Evolutionary conservation across 2,329 filamentous ascomycete species (phyloP).

Genomic region (Simplicillium aogashimaense): DNA sequence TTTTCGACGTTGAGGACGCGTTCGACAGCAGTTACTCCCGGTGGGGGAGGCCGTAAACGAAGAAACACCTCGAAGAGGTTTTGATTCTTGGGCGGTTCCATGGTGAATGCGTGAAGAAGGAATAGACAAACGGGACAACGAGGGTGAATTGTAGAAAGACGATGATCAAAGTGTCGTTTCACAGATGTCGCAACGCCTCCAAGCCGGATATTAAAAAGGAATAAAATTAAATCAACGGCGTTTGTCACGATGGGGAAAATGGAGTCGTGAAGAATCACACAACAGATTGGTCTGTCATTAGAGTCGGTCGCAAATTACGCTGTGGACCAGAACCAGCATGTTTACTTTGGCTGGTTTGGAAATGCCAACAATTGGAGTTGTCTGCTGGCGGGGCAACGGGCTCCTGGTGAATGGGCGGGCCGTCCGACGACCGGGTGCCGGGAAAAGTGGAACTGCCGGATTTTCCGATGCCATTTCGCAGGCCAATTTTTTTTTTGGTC

Average conservation of each 20-base stretch:
- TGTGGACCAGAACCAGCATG: too few relatives aligned
- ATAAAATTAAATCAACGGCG: background rate
- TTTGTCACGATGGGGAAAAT: too few relatives aligned
- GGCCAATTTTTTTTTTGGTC: too few relatives aligned
- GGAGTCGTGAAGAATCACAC: too few relatives aligned
- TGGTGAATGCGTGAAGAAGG: slow-evolving; percentile 11
- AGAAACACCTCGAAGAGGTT: slow-evolving; percentile 87
- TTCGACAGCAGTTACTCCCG: slow-evolving; percentile 35
- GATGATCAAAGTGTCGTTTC: background rate
- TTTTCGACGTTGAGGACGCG: slow-evolving; percentile 74
- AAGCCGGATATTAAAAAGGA: background rate
- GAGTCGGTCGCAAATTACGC: too few relatives aligned
- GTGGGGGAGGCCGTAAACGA: slow-evolving; percentile 61
- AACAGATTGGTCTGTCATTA: background rate
- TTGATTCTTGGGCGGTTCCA: slow-evolving; percentile 27
- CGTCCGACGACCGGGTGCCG: too few relatives aligned
- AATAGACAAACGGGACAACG: background rate
- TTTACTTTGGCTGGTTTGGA: too few relatives aligned
- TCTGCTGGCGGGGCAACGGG: too few relatives aligned
- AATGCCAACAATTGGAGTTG: too few relatives aligned
- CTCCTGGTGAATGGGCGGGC: too few relatives aligned
- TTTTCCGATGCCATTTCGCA: too few relatives aligned
- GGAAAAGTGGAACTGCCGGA: too few relatives aligned
- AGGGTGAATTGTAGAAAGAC: background rate
- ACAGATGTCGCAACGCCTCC: background rate